phyloP scores from a whole-genome alignment of 2,329 filamentous ascomycete genomes.

The Alternaria consortialis region DNA sequence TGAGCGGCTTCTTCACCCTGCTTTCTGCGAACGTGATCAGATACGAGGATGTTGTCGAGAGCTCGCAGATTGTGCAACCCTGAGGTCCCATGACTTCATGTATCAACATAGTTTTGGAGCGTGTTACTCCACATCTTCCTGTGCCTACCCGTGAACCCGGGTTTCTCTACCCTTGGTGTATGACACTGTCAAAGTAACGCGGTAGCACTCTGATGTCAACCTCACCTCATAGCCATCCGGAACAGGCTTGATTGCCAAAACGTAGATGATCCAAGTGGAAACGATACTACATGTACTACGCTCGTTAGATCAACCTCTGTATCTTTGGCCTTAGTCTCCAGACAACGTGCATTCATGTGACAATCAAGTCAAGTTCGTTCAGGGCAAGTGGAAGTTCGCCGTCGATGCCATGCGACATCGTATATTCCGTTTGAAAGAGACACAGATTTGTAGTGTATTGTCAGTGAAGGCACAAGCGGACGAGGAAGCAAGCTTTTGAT shows the following conservation, averaged over 20 bases:
- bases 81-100: background rate
- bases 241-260: background rate
- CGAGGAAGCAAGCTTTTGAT: no score
- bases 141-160: slow-evolving; percentile 6
- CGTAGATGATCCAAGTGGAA: background rate
- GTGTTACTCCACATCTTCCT: background rate
- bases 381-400: background rate
- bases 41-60: background rate
- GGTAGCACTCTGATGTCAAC: background rate
- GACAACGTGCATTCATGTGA: no score
- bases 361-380: background rate
- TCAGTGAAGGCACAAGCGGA: no score
- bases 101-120: background rate
- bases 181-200: background rate
- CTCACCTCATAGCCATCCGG: background rate
- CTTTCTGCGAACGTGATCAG: slow-evolving; percentile 3
- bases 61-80: background rate
- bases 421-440: background rate
- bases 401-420: no score
- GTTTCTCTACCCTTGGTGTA: background rate
- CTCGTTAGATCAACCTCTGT: background rate
- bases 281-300: background rate
- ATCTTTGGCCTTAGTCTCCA: background rate
- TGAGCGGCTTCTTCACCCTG: background rate
- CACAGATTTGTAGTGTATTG: background rate